Percentiles rank a stretch among this genome's conserved stretches.
Evolutionary conservation across 306 rosid species (phyloP).

Genomic region (Sphenostylis stenocarpa): DNA sequence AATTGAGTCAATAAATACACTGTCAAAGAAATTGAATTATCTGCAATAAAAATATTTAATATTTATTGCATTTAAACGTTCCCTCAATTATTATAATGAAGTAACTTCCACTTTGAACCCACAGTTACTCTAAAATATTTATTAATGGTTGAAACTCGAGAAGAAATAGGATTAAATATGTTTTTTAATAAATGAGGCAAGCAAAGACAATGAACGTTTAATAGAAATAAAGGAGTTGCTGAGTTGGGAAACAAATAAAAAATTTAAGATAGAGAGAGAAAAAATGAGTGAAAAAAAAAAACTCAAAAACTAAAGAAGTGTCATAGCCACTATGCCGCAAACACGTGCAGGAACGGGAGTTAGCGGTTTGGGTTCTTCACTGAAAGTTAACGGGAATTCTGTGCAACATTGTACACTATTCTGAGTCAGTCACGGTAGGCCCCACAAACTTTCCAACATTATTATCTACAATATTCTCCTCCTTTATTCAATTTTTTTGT

Average conservation of each 20-base stretch:
- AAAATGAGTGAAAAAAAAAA: not conserved
- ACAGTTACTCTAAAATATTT: not conserved
- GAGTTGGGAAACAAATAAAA: not conserved
- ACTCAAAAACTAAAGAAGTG: not conserved
- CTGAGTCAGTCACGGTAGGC: not conserved
- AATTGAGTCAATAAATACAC: no score
- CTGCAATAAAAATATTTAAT: not conserved
- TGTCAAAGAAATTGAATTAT: not conserved
- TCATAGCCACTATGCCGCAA: not conserved
- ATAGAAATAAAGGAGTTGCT: not conserved
- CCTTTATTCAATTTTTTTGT: not conserved
- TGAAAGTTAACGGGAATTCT: slow-evolving; percentile 36
- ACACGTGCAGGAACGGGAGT: slow-evolving; percentile 51
- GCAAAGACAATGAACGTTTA: not conserved
- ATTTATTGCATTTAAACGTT: not conserved
- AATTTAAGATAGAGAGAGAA: not conserved
- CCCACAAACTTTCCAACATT: slow-evolving; percentile 14
- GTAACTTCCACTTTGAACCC: not conserved
- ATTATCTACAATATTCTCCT: not conserved
- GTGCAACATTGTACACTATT: not conserved
- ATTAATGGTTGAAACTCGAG: not conserved
- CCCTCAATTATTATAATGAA: not conserved
- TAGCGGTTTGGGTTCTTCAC: slow-evolving; percentile 30
- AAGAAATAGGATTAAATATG: not conserved
- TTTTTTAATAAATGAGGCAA: not conserved